A percentile compares a stretch with the other conserved stretches of the same genome.
phyloP scores from a whole-genome alignment of 805 yeast species.

The Debaryomyces hansenii region DNA sequence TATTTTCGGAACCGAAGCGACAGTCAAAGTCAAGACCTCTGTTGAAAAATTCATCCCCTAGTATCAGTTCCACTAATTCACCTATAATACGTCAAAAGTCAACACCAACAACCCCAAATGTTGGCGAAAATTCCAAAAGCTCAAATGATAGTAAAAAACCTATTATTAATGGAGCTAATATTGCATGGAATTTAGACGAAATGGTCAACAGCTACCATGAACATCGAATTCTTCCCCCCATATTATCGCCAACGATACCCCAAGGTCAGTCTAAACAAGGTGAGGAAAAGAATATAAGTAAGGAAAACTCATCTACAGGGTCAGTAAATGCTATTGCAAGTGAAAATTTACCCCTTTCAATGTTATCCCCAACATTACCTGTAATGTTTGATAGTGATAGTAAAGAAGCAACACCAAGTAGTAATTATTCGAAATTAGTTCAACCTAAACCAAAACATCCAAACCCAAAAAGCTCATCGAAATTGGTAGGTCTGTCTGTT shows the following conservation, averaged over 20 bases:
- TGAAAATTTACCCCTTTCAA: slow-evolving; percentile 29
- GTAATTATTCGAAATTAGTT: background rate
- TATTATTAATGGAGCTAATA: background rate
- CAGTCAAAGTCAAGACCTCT: background rate
- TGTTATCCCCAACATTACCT: slow-evolving; percentile 36
- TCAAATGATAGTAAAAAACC: background rate
- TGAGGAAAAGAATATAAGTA: background rate
- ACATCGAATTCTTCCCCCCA: slow-evolving; percentile 34
- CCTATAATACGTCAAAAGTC: slow-evolving; percentile 8
- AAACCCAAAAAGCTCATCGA: background rate
- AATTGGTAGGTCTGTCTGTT: background rate
- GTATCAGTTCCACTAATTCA: background rate
- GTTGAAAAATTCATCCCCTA: background rate
- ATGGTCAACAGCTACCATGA: slow-evolving; percentile 33
- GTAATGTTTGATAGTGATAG: slow-evolving; percentile 18
- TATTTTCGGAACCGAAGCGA: slow-evolving; percentile 1
- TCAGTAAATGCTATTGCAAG: slow-evolving; percentile 9
- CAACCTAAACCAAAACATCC: slow-evolving; percentile 1
- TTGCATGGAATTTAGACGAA: slow-evolving; percentile 41
- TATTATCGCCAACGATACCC: slow-evolving; percentile 41
- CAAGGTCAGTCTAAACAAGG: background rate
- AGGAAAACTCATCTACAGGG: background rate
- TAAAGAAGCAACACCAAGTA: background rate
- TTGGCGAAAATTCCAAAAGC: slow-evolving; percentile 3
- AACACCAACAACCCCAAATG: slow-evolving; percentile 18